Conservation (phyloP, 2,329 filamentous ascomycete genomes). For the Onygena corvina region DNA sequence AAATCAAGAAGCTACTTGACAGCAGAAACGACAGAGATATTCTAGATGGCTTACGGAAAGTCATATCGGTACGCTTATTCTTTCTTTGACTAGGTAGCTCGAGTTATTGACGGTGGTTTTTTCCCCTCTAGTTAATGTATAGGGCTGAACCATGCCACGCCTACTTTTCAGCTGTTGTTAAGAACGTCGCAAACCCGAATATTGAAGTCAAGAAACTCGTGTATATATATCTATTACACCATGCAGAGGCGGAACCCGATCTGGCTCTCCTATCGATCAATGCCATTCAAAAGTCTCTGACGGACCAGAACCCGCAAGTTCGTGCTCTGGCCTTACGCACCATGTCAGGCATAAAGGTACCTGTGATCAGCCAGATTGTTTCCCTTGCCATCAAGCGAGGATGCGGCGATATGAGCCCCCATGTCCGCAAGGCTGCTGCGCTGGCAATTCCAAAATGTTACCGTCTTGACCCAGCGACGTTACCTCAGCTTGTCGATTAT, state of each 20-base stretch:
- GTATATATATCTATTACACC: constrained; percentile 93
- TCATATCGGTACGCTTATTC: constrained; percentile 57
- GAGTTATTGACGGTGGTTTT: background rate
- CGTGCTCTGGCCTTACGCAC: constrained; percentile 85
- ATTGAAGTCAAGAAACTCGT: constrained; percentile 96
- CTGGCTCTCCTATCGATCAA: constrained; percentile 94
- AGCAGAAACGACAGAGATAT: constrained; percentile 88
- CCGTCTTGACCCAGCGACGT: constrained; percentile 70
- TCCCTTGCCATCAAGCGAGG: constrained; percentile 92
- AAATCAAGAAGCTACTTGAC: constrained; percentile 90
- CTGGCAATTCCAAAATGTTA: constrained; percentile 95
- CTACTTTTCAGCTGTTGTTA: constrained; percentile 96
- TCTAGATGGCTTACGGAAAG: constrained; percentile 76
- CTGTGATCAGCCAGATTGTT: constrained; percentile 95
- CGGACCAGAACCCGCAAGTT: constrained; percentile 79
- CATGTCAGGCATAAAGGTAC: constrained; percentile 95
- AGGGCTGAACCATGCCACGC: constrained; percentile 73
- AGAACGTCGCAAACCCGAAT: constrained; percentile 90
- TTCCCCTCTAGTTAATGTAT: constrained; percentile 73
- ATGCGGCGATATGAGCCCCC: constrained; percentile 82
- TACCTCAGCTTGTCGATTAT: constrained; percentile 75
- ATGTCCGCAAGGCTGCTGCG: constrained; percentile 84
- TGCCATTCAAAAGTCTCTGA: constrained; percentile 94
- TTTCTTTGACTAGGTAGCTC: background rate
- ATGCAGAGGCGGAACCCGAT: constrained; percentile 92